Conservation (phyloP, 257 asterid genomes). For the Gardenia jasminoides region DNA sequence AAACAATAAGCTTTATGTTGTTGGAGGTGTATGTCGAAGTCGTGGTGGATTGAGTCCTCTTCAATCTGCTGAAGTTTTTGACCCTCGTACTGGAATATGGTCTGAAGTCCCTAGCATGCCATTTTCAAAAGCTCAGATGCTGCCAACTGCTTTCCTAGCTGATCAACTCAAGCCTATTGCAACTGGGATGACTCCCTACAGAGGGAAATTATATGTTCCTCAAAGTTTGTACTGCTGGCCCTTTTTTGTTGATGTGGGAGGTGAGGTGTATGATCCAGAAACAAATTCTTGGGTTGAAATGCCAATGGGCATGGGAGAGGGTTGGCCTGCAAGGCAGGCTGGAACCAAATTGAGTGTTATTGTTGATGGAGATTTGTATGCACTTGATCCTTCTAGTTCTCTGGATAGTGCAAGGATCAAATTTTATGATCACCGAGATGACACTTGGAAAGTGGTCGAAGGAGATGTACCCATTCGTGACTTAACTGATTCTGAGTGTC, state of each 20-base stretch:
- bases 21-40: constrained; percentile 86
- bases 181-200: constrained; percentile 81
- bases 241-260: constrained; percentile 91
- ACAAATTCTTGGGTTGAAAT: constrained; percentile 80
- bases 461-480: constrained; percentile 75
- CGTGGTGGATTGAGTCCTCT: constrained; percentile 77
- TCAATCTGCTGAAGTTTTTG: constrained; percentile 85
- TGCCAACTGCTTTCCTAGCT: constrained; percentile 86
- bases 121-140: constrained; percentile 74
- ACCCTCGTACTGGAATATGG: constrained; percentile 72
- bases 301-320: constrained; percentile 96
- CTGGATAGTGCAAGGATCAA: constrained; percentile 78
- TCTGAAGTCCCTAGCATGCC: constrained; percentile 89
- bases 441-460: constrained; percentile 75
- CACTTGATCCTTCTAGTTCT: constrained; percentile 75
- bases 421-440: constrained; percentile 78
- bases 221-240: constrained; percentile 96
- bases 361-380: constrained; percentile 78
- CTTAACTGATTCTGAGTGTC: constrained; percentile 65
- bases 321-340: constrained; percentile 97
- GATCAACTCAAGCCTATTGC: constrained; percentile 93
- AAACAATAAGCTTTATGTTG: constrained; percentile 72
- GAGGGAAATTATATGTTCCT: constrained; percentile 83
- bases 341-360: constrained; percentile 80
- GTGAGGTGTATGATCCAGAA: constrained; percentile 90